Evolutionary conservation across 169 alveolate genomes (phyloP).

Genomic region (Toxoplasma gondii): DNA sequence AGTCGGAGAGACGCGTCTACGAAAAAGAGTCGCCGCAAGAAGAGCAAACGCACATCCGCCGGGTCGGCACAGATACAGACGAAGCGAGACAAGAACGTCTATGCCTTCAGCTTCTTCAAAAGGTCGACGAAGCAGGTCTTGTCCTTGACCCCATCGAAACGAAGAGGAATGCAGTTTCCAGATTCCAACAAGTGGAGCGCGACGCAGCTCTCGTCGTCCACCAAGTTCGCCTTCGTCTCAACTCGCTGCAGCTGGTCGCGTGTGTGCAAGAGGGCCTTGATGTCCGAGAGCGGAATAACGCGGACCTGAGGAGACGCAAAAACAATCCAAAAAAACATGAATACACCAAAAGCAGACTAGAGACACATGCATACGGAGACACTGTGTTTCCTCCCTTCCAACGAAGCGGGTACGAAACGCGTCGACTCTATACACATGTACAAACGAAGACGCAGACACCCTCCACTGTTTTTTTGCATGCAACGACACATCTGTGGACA

Average conservation of each 20-base stretch:
- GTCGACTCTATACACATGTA: too few relatives aligned
- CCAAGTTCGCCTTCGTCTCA: conserved; percentile 76
- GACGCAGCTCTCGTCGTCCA: conserved; percentile 72
- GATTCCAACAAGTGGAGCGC: conserved; percentile 75
- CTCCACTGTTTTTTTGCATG: too few relatives aligned
- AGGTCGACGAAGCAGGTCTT: conserved; percentile 64
- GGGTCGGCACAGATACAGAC: too few relatives aligned
- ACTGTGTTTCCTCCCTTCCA: background rate
- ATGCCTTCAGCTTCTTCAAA: conserved; percentile 27
- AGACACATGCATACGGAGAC: background rate
- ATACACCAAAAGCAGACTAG: background rate
- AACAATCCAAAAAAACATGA: background rate
- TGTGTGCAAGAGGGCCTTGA: conserved; percentile 68
- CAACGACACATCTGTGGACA: too few relatives aligned
- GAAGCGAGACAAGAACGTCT: too few relatives aligned
- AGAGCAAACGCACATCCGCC: too few relatives aligned
- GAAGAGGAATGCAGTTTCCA: conserved; percentile 76
- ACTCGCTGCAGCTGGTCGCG: conserved; percentile 74
- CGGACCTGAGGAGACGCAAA: conserved; percentile 45
- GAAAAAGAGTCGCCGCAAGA: too few relatives aligned
- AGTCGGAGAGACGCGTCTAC: too few relatives aligned
- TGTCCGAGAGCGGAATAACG: conserved; percentile 60
- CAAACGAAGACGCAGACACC: too few relatives aligned
- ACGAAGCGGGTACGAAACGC: too few relatives aligned
- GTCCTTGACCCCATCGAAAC: conserved; percentile 70